Conservation (phyloP, 2,329 filamentous ascomycete species). For the Penicillium frequentans region DNA sequence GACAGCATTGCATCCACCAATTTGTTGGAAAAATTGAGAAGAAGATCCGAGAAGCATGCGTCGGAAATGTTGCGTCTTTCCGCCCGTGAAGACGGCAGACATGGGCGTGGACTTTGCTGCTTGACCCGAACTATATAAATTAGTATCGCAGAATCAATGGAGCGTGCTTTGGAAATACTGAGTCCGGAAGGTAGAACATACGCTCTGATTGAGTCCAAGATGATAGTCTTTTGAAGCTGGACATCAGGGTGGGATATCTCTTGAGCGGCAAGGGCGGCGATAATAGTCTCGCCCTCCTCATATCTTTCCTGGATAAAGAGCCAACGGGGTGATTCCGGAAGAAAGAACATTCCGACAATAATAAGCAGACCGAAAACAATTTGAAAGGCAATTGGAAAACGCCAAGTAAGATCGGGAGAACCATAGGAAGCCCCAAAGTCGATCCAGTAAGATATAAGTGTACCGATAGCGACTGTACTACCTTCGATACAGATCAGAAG, state of each 20-base stretch:
- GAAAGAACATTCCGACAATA: not conserved
- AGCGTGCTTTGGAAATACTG: not conserved
- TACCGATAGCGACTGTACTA: not conserved
- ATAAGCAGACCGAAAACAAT: not conserved
- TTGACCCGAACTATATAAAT: not conserved
- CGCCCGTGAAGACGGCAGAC: constrained; percentile 21
- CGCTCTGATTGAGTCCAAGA: not conserved
- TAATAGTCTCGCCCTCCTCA: not conserved
- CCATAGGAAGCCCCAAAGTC: not conserved
- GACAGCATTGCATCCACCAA: constrained; percentile 48
- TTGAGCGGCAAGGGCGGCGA: not conserved
- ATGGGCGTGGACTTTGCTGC: not conserved
- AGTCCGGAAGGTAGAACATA: not conserved
- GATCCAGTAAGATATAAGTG: not conserved
- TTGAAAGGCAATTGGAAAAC: not conserved
- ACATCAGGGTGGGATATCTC: not conserved
- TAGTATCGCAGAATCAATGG: not conserved
- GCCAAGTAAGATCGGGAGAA: not conserved
- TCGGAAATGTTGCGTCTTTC: constrained; percentile 31
- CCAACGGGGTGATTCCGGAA: not conserved
- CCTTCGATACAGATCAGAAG: not conserved
- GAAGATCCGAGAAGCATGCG: constrained; percentile 31
- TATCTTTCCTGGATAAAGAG: not conserved
- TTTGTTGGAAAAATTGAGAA: constrained; percentile 43
- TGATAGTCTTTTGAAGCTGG: not conserved